A percentile compares a stretch with the other conserved stretches of the same genome.
These are phyloP conservation scores for Trichosporon faecale DNA, from an alignment of 1,284 basidiomycete genomes.

Conservation along the genomic window DNA sequence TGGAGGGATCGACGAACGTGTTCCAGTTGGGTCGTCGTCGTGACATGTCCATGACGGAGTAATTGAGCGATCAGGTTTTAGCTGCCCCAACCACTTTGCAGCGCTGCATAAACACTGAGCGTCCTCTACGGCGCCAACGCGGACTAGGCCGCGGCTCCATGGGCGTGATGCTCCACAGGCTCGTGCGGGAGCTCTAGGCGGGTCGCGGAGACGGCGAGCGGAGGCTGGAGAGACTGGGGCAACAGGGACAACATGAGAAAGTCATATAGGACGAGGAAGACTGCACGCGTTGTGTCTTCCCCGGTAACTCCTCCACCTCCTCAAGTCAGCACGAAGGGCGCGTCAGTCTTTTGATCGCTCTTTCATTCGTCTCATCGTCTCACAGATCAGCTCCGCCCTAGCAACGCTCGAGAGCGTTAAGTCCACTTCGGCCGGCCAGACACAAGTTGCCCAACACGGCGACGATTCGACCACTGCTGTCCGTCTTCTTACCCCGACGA, in stretches of 20 bases:
- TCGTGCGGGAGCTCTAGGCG: neutral
- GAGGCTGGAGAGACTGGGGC: neutral
- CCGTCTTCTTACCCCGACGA: neutral
- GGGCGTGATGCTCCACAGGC: neutral
- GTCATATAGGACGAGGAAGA: neutral
- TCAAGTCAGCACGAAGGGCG: neutral
- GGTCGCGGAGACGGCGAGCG: neutral
- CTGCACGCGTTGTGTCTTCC: neutral
- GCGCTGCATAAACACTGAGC: neutral
- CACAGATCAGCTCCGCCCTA: neutral
- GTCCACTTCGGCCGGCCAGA: neutral
- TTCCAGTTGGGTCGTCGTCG: neutral
- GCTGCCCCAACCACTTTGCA: neutral
- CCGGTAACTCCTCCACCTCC: neutral
- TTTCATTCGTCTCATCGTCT: neutral
- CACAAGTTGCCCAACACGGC: constrained; percentile 2
- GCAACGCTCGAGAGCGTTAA: neutral
- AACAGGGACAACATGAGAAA: neutral
- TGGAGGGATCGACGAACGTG: constrained; percentile 11
- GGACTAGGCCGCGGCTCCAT: neutral
- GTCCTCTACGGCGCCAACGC: neutral
- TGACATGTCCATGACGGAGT: constrained; percentile 8
- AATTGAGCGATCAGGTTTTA: neutral
- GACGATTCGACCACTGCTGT: neutral
- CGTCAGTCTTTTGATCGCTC: neutral